A percentile compares a stretch with the other conserved stretches of the same genome.
phyloP scores from a whole-genome alignment of 1,139 yeast genomes.

The Candida sp. region DNA sequence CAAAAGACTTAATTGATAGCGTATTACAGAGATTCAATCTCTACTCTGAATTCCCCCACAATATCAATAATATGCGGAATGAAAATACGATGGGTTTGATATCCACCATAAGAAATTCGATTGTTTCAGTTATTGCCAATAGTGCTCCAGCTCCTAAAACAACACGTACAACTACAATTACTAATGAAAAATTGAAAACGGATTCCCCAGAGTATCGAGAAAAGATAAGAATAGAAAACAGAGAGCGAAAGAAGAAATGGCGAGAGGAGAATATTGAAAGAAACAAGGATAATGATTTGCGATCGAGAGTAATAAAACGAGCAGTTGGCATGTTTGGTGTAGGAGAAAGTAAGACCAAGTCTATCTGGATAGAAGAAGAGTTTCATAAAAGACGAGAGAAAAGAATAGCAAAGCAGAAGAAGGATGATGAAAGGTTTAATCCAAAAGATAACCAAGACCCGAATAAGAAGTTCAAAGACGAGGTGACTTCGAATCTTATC shows the following conservation, averaged over 20 bases:
- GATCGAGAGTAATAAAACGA: conserved; percentile 71
- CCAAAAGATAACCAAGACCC: conserved; percentile 5
- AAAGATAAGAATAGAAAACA: conserved; percentile 62
- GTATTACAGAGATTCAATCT: conserved; percentile 18
- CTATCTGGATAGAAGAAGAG: conserved; percentile 76
- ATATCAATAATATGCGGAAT: background rate
- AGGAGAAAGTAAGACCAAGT: conserved; percentile 48
- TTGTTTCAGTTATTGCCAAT: conserved; percentile 27
- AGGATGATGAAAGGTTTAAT: conserved; percentile 15
- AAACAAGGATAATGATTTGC: conserved; percentile 83
- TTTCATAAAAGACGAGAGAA: conserved; percentile 63
- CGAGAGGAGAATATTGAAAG: conserved; percentile 77
- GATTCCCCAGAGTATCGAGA: conserved; percentile 48
- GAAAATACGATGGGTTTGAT: conserved; percentile 16
- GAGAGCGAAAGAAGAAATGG: conserved; percentile 91
- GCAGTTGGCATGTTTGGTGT: conserved; percentile 70
- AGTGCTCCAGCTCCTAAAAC: conserved; percentile 17
- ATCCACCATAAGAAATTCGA: conserved; percentile 25
- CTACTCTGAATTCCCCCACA: background rate
- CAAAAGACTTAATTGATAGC: conserved; percentile 21
- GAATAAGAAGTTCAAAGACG: conserved; percentile 3
- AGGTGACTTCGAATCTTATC: conserved; percentile 3
- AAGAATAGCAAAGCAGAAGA: conserved; percentile 41
- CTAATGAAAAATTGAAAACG: conserved; percentile 22
- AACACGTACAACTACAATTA: conserved; percentile 11